These are phyloP conservation scores for Lactarius deliciosus DNA, from an alignment of 768 basidiomycete genomes.

Conservation along the genomic window DNA sequence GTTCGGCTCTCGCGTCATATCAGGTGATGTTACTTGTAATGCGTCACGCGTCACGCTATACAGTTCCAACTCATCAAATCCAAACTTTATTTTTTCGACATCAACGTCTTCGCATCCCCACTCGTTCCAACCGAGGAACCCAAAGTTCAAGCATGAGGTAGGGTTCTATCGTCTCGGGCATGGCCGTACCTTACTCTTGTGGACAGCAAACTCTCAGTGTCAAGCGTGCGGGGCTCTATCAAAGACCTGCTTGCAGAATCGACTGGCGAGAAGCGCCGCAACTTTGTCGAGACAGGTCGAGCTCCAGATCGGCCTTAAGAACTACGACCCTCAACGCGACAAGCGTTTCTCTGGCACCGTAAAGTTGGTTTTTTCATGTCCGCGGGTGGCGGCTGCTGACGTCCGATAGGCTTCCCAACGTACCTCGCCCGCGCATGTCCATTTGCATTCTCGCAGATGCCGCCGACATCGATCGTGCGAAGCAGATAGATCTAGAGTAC, in stretches of 20 bases:
- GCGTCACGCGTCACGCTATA: conserved; percentile 31
- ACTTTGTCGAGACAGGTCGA: conserved; percentile 97
- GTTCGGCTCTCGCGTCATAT: not conserved
- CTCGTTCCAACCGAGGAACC: conserved; percentile 10
- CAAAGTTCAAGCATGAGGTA: conserved; percentile 31
- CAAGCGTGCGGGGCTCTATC: conserved; percentile 99
- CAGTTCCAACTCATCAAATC: conserved; percentile 1
- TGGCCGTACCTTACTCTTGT: not conserved
- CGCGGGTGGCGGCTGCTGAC: not conserved
- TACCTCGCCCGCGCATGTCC: conserved; percentile 98
- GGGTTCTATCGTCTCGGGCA: not conserved
- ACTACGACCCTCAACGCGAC: conserved; percentile 99
- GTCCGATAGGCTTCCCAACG: conserved; percentile 76
- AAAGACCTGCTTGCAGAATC: conserved; percentile 85
- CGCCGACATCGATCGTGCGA: conserved; percentile 96
- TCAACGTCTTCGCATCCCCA: conserved; percentile 3
- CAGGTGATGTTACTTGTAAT: conserved; percentile 5
- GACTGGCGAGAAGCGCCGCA: conserved; percentile 85
- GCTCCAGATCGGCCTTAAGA: conserved; percentile 95
- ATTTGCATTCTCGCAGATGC: conserved; percentile 99
- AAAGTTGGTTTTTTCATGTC: conserved; percentile 57
- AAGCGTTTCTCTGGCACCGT: conserved; percentile 99
- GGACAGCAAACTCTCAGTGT: conserved; percentile 87
- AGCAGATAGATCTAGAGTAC: conserved; percentile 97
- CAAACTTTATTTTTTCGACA: conserved; percentile 24